Conservation (phyloP, 352 stramenopile species). For the Globisporangium abappressorium region DNA sequence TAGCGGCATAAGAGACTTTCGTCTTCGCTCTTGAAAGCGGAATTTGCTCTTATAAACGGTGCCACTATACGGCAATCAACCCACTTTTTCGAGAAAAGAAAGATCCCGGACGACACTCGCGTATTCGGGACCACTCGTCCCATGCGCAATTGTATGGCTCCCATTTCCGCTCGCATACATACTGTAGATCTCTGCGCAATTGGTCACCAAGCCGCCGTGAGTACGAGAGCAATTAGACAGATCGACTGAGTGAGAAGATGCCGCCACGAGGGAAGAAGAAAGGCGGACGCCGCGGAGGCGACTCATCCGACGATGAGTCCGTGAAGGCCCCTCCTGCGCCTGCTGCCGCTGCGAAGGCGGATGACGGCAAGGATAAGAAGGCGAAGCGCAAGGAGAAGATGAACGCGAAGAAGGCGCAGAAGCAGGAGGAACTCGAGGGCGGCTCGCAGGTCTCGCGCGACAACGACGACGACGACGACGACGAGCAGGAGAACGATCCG, state of each 20-base stretch:
- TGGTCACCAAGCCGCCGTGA: background rate
- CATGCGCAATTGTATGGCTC: conserved; percentile 11
- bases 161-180: conserved; percentile 2
- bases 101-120: background rate
- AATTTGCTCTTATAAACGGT: background rate
- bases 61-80: background rate
- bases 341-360: conserved; percentile 15
- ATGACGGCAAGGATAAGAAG: conserved; percentile 62
- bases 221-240: background rate
- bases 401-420: conserved; percentile 56
- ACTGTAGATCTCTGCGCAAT: background rate
- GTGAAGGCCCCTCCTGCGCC: conserved; percentile 21
- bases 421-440: conserved; percentile 44
- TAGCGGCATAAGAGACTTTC: background rate
- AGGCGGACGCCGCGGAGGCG: conserved; percentile 60
- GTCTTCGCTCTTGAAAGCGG: background rate
- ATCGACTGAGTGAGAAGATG: conserved; percentile 25
- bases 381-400: conserved; percentile 76
- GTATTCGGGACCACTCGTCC: background rate
- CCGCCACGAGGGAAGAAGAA: conserved; percentile 77
- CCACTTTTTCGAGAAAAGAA: background rate
- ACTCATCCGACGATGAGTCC: conserved; percentile 68
- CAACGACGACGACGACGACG: conserved; percentile 32
- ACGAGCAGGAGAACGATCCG: conserved; percentile 40
- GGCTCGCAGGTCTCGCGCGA: conserved; percentile 24